Base-by-base conservation (phyloP, 192 early-diverging fungal genomes). In the Backusella sp. region DNA sequence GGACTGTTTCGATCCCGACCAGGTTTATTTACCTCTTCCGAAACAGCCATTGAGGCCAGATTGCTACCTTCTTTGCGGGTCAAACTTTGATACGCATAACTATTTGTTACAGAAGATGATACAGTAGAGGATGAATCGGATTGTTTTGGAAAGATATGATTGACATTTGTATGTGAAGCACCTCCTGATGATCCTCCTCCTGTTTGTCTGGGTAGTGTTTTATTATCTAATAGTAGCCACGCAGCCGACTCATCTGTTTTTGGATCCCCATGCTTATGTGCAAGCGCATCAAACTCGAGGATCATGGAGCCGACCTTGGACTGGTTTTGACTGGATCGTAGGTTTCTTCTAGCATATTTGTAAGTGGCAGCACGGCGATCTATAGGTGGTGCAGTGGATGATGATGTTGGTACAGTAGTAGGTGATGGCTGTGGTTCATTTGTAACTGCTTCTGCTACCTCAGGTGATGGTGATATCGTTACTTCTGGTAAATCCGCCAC, bases 221-320 rank as follows among this genome's bases (percentile, higher is more conserved):
- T 74, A 73, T 79, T 79, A 41, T 79, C 77, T 8, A 79, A 39
- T 4, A 79, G 37, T 26, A 79, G 21, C 77, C 77, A 79, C 3
- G 77, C 77, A 23, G 67, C 42, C 0, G 77, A 68, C 30, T 46
- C 66, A 17, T 79, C 77, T 37, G 73, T 46, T 15, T 65, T 23
- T 4, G 46, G 17, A 17, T 72, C 70, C 0, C 42, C 68, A 19
- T 41, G 19, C 12, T 77, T 71, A 41, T 78, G 62, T 35, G 77
- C 77, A 42, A 79, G 66, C 6, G 77, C 77, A 74, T 79, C 68
- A 68, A 79, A 79, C 52, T 79, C 77, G 9, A 79, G 49, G 15
- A 79, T 70, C 77, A 79, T 79, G 0, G 77, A 79, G 0, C 77
- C 77, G 6, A 79, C 77, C 15, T 70, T 68, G 14, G 77, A 79